These are phyloP conservation scores for Phialophora expanda DNA, from an alignment of 2,329 filamentous ascomycete species.

Conservation along the genomic window DNA sequence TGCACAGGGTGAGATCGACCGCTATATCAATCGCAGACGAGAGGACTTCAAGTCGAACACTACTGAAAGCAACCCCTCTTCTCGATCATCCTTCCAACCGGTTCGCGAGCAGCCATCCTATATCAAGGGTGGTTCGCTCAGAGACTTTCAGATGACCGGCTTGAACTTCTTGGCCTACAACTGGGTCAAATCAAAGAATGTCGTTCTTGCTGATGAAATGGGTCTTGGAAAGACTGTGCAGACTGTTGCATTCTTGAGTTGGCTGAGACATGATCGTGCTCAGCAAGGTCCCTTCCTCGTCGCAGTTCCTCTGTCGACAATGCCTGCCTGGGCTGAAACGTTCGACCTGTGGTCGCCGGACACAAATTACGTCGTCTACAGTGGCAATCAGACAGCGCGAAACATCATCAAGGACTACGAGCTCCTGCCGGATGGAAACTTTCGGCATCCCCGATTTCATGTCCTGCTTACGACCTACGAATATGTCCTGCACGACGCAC, in stretches of 20 bases:
- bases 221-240: conserved; percentile 97
- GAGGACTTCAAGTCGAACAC: conserved; percentile 81
- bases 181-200: conserved; percentile 92
- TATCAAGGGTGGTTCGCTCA: conserved; percentile 80
- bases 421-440: conserved; percentile 81
- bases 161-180: conserved; percentile 96
- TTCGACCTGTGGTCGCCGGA: conserved; percentile 97
- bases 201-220: conserved; percentile 98
- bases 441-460: conserved; percentile 91
- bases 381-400: conserved; percentile 84
- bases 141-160: conserved; percentile 91
- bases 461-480: conserved; percentile 98
- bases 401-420: conserved; percentile 90
- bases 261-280: conserved; percentile 84
- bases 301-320: conserved; percentile 95
- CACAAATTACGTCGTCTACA: conserved; percentile 95
- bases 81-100: conserved; percentile 71
- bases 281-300: conserved; percentile 97
- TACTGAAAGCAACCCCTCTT: conserved; percentile 74
- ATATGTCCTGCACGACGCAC: conserved; percentile 84
- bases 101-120: conserved; percentile 86
- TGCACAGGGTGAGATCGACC: conserved; percentile 88
- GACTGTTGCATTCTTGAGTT: conserved; percentile 95
- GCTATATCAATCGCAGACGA: conserved; percentile 81
- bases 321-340: conserved; percentile 97